A percentile compares a stretch with the other conserved stretches of the same genome.
phyloP scores from a whole-genome alignment of 2,329 filamentous ascomycete genomes.

The Fusarium sp. region DNA sequence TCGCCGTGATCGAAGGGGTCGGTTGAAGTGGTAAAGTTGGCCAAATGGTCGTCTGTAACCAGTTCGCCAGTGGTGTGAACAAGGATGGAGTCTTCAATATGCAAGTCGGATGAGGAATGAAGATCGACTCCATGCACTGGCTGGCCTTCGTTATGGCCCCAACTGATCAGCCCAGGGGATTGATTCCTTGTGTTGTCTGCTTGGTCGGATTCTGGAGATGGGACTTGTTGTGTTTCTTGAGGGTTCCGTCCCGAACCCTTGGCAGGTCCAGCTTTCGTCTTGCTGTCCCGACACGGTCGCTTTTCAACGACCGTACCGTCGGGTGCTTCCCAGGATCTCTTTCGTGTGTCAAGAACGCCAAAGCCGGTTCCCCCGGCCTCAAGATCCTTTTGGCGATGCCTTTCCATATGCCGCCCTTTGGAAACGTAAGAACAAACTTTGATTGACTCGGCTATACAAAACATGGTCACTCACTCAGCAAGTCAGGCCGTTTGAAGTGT shows the following conservation, averaged over 20 bases:
- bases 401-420: slow-evolving; percentile 65
- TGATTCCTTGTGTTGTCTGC: background rate
- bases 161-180: background rate
- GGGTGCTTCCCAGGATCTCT: slow-evolving; percentile 63
- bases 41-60: background rate
- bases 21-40: background rate
- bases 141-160: background rate
- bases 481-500: slow-evolving; percentile 67
- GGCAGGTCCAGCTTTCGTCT: slow-evolving; percentile 2
- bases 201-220: background rate
- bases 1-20: background rate
- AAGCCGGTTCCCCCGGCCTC: slow-evolving; percentile 62
- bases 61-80: background rate
- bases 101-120: background rate
- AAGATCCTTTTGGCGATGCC: slow-evolving; percentile 61
- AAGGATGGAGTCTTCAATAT: background rate
- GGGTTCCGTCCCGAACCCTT: slow-evolving; percentile 1
- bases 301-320: slow-evolving; percentile 61
- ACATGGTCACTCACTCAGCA: slow-evolving; percentile 44
- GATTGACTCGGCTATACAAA: background rate
- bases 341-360: slow-evolving; percentile 61
- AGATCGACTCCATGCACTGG: background rate
- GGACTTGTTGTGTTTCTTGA: background rate
- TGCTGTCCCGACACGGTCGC: slow-evolving; percentile 27
- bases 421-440: background rate